Percentiles rank a stretch among this genome's conserved stretches.
These are phyloP conservation scores for Russula abietina DNA, from an alignment of 768 basidiomycete genomes.

Conservation along the genomic window DNA sequence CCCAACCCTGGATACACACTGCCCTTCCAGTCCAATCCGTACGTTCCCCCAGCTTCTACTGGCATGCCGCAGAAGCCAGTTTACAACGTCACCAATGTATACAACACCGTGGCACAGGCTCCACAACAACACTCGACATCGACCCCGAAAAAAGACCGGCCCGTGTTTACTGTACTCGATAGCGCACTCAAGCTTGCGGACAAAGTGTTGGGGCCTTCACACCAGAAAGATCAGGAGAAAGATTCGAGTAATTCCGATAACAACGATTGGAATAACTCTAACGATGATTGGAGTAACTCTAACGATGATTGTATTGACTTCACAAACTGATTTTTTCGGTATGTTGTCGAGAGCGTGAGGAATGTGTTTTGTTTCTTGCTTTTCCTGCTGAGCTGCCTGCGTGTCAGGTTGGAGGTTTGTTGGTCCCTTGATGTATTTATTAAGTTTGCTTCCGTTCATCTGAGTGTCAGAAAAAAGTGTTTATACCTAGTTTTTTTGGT, in stretches of 20 bases:
- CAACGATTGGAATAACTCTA: too few species aligned
- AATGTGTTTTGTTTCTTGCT: not conserved
- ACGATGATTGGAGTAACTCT: too few species aligned
- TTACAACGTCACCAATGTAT: not conserved
- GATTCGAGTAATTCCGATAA: not conserved
- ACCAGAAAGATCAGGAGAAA: too few species aligned
- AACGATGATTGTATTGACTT: too few species aligned
- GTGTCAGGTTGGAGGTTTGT: not conserved
- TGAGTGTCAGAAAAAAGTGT: too few species aligned
- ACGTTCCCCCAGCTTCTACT: not conserved
- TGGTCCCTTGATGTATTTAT: too few species aligned
- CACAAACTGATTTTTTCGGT: not conserved
- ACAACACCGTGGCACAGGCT: not conserved
- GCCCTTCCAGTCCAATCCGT: not conserved
- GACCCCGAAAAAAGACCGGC: not conserved
- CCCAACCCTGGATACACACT: not conserved
- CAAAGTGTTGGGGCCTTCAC: not conserved
- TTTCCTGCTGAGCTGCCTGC: not conserved
- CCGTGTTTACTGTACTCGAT: not conserved
- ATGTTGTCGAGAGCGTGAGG: not conserved
- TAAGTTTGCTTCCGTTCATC: too few species aligned
- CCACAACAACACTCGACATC: not conserved
- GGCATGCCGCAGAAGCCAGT: not conserved
- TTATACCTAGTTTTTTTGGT: too few species aligned
- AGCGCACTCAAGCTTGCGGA: conserved; percentile 13